Conservation (phyloP, 331 rosid genomes). For the Quercus tomentella region DNA sequence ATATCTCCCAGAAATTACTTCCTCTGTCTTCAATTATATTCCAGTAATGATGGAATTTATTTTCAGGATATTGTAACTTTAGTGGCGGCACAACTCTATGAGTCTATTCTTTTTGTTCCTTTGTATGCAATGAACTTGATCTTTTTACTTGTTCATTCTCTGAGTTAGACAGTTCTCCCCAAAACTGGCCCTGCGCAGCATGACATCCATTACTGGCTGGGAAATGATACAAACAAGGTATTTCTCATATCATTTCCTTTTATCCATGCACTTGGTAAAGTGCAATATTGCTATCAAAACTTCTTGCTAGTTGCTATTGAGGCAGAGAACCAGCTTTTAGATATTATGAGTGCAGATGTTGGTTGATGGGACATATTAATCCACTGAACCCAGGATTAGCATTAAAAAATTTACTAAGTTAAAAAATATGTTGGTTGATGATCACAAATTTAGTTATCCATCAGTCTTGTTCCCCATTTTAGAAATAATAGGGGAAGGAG, state of each 20-base stretch:
- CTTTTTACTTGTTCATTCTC: constrained; percentile 27
- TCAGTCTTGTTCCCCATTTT: neutral
- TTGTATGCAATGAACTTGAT: constrained; percentile 14
- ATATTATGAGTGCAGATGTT: neutral
- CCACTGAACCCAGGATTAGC: neutral
- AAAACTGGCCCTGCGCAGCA: constrained; percentile 65
- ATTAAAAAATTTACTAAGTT: neutral
- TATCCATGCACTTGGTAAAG: neutral
- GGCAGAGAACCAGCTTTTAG: neutral
- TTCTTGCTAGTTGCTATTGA: neutral
- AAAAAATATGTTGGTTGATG: neutral
- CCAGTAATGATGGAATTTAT: neutral
- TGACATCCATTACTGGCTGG: constrained; percentile 88
- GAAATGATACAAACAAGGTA: constrained; percentile 74
- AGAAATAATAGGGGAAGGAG: constrained; percentile 9
- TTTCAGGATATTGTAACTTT: constrained; percentile 12
- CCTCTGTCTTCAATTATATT: neutral
- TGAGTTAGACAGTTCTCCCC: constrained; percentile 61
- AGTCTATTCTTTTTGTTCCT: constrained; percentile 7
- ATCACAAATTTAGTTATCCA: neutral
- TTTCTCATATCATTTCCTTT: constrained; percentile 2
- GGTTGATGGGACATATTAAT: neutral
- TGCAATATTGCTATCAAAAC: neutral
- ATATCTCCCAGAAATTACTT: constrained; percentile 1
- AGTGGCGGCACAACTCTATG: constrained; percentile 6